Evolutionary conservation across 225 moss, liverwort and hornwort species (phyloP).

Genomic region (Anthoceros angustus): DNA sequence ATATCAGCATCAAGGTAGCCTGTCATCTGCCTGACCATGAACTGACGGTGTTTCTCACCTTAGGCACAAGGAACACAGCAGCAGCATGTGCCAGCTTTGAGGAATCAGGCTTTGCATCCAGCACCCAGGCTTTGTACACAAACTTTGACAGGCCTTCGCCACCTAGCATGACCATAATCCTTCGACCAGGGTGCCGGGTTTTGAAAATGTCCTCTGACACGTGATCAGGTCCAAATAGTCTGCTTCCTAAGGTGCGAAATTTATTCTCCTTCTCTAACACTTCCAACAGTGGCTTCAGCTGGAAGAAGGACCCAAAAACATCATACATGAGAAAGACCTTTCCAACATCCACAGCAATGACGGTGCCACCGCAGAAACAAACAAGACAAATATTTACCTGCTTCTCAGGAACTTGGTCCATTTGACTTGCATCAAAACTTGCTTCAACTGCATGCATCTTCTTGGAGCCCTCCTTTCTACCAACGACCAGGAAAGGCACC

Average conservation of each 20-base stretch:
- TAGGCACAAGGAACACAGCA: conserved; percentile 79
- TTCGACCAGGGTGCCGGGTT: conserved; percentile 48
- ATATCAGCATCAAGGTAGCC: neutral
- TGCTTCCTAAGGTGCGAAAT: conserved; percentile 6
- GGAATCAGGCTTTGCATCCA: conserved; percentile 76
- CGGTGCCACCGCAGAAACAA: neutral
- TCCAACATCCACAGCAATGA: neutral
- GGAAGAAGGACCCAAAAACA: neutral
- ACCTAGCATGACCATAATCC: conserved; percentile 34
- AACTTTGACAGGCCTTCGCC: conserved; percentile 18
- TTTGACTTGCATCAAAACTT: neutral
- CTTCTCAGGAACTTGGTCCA: neutral
- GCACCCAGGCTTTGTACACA: conserved; percentile 38
- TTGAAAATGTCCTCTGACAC: conserved; percentile 33
- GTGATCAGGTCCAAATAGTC: conserved; percentile 8
- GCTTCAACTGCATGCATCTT: neutral
- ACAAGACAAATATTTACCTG: neutral
- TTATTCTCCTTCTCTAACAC: conserved; percentile 9
- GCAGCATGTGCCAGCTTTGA: conserved; percentile 40
- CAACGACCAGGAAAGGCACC: neutral
- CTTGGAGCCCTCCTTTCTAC: neutral
- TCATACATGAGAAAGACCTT: neutral
- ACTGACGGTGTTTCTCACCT: conserved; percentile 23
- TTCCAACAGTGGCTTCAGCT: neutral
- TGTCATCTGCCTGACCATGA: neutral